These are phyloP conservation scores for Punica granatum DNA, from an alignment of 345 rosid genomes.

Conservation along the genomic window DNA sequence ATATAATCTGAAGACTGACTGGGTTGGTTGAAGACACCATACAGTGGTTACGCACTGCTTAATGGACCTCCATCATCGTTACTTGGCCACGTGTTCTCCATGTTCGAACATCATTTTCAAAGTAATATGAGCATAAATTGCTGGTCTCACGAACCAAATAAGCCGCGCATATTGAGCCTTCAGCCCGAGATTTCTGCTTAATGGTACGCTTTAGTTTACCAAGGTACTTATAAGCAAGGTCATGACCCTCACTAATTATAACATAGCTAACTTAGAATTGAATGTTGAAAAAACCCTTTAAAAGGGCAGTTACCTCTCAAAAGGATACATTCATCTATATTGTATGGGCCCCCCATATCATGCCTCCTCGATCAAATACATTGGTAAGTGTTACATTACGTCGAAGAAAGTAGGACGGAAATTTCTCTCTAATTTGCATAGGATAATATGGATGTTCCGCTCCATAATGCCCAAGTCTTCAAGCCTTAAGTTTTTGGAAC, in stretches of 20 bases:
- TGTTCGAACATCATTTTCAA: not conserved
- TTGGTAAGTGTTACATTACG: not conserved
- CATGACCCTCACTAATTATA: too few relatives aligned
- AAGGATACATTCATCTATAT: not conserved
- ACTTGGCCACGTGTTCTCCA: not conserved
- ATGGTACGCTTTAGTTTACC: not conserved
- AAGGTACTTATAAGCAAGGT: not conserved
- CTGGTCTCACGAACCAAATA: not conserved
- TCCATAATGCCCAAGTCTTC: not conserved
- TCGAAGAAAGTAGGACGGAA: not conserved
- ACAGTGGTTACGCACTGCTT: too few relatives aligned
- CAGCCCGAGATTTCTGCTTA: not conserved
- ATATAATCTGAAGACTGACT: too few relatives aligned
- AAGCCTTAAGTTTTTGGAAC: not conserved
- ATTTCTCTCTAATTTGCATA: not conserved
- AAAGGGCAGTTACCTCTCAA: slow-evolving; percentile 68
- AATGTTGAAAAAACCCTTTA: not conserved
- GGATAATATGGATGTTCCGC: not conserved
- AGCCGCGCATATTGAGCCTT: not conserved
- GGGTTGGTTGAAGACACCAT: too few relatives aligned
- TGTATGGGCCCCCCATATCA: not conserved
- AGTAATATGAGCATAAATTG: not conserved
- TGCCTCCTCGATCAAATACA: not conserved
- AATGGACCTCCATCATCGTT: not conserved
- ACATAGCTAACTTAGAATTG: not conserved